Conservation (phyloP, 306 rosid species). For the Astragalus membranaceus region DNA sequence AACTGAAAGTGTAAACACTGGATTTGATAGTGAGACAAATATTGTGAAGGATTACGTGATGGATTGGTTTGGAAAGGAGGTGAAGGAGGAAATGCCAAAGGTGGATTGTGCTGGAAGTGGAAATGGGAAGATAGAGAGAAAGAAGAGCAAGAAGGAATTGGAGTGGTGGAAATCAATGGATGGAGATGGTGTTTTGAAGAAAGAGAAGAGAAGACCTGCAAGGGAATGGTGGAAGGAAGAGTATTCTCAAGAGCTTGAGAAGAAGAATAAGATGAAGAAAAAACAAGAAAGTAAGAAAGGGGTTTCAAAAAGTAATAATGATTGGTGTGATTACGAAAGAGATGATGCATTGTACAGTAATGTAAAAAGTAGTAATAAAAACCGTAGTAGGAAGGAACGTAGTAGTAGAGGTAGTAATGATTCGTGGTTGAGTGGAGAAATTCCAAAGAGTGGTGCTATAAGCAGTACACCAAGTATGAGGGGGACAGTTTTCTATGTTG, state of each 20-base stretch:
- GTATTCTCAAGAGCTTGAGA: constrained; percentile 57
- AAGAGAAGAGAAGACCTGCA: constrained; percentile 52
- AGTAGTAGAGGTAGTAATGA: constrained; percentile 59
- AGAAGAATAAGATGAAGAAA: constrained; percentile 46
- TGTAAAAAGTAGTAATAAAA: constrained; percentile 31
- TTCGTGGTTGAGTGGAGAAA: constrained; percentile 79
- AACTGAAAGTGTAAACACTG: constrained; percentile 55
- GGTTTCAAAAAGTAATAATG: constrained; percentile 3
- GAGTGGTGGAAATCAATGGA: constrained; percentile 91
- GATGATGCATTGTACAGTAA: constrained; percentile 32
- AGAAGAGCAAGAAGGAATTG: constrained; percentile 45
- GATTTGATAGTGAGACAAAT: constrained; percentile 18
- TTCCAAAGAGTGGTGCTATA: constrained; percentile 56
- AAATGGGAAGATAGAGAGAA: constrained; percentile 32
- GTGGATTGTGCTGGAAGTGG: constrained; percentile 19
- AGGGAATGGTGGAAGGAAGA: constrained; percentile 99
- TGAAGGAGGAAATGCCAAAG: constrained; percentile 35
- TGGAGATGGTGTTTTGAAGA: constrained; percentile 33
- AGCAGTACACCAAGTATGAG: constrained; percentile 77
- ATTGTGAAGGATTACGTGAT: constrained; percentile 66
- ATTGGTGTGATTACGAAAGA: constrained; percentile 31
- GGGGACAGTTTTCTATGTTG: constrained; percentile 84
- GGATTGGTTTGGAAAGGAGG: constrained; percentile 83
- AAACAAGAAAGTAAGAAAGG: constrained; percentile 23
- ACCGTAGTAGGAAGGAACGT: constrained; percentile 41